phyloP scores from a whole-genome alignment of 805 yeast species.

The Yarrowia deformans region DNA sequence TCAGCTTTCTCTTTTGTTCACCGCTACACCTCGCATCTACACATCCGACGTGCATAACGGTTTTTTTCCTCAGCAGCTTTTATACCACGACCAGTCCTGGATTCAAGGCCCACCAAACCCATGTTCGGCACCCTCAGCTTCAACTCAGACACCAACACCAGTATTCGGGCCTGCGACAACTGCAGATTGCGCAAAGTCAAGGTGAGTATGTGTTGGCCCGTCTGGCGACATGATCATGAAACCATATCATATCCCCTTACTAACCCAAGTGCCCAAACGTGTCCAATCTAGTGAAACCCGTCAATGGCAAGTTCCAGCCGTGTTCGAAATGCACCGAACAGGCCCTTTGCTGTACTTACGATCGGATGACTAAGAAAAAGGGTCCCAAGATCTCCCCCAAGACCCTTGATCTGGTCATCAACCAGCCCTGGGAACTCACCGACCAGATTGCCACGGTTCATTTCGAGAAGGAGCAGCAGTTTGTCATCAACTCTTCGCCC shows the following conservation, averaged over 20 bases:
- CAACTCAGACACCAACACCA: conserved; percentile 3
- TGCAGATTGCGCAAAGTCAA: conserved; percentile 9
- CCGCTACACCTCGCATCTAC: neutral
- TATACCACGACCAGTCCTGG: neutral
- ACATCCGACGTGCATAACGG: conserved; percentile 27
- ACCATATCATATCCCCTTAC: neutral
- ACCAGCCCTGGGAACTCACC: conserved; percentile 25
- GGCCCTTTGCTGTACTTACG: conserved; percentile 4
- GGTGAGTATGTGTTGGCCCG: neutral
- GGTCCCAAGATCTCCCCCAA: conserved; percentile 24
- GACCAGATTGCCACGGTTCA: conserved; percentile 14
- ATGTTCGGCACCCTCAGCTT: conserved; percentile 26
- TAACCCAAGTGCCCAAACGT: conserved; percentile 23
- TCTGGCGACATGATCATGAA: no score
- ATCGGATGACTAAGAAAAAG: conserved; percentile 9
- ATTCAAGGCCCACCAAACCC: neutral
- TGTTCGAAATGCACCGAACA: conserved; percentile 9
- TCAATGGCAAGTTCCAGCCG: conserved; percentile 19
- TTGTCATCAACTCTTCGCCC: neutral
- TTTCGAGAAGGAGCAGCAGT: conserved; percentile 16
- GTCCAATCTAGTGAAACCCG: neutral
- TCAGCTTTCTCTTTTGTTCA: neutral
- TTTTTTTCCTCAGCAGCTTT: conserved; percentile 1
- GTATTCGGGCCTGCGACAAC: conserved; percentile 15
- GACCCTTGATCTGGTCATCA: conserved; percentile 13